Conservation (phyloP, 2,329 filamentous ascomycete genomes). For the Cryphonectria parasitica region DNA sequence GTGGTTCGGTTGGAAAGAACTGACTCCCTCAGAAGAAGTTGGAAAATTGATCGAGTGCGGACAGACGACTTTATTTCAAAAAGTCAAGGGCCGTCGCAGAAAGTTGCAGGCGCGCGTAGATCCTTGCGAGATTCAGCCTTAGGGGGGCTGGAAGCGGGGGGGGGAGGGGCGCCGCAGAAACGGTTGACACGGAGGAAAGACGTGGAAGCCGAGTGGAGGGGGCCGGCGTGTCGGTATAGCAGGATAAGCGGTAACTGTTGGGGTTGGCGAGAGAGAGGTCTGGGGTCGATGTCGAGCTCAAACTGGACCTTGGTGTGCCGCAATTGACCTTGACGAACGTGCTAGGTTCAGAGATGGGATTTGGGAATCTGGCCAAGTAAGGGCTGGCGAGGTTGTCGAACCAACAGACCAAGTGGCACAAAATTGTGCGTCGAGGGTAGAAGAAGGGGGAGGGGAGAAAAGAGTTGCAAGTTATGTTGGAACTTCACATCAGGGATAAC, state of each 20-base stretch:
- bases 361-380: neutral
- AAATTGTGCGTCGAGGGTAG: neutral
- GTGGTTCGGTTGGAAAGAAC: neutral
- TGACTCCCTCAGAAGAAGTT: slow-evolving; percentile 7
- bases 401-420: neutral
- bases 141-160: slow-evolving; percentile 30
- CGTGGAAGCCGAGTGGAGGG: slow-evolving; percentile 19
- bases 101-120: slow-evolving; percentile 26
- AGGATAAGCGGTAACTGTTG: neutral
- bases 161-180: neutral
- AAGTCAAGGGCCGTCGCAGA: slow-evolving; percentile 20
- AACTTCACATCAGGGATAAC: neutral
- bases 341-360: neutral
- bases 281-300: neutral
- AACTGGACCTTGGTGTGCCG: neutral
- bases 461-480: neutral
- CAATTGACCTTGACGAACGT: neutral
- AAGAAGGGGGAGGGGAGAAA: neutral
- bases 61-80: neutral
- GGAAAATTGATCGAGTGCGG: slow-evolving; percentile 8
- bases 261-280: neutral
- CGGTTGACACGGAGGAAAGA: slow-evolving; percentile 15
- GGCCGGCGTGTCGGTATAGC: slow-evolving; percentile 13
- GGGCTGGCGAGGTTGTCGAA: neutral
- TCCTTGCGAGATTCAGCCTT: slow-evolving; percentile 22